These are phyloP conservation scores for Hirsutella thompsonii DNA, from an alignment of 2,329 filamentous ascomycete species.

Conservation along the genomic window DNA sequence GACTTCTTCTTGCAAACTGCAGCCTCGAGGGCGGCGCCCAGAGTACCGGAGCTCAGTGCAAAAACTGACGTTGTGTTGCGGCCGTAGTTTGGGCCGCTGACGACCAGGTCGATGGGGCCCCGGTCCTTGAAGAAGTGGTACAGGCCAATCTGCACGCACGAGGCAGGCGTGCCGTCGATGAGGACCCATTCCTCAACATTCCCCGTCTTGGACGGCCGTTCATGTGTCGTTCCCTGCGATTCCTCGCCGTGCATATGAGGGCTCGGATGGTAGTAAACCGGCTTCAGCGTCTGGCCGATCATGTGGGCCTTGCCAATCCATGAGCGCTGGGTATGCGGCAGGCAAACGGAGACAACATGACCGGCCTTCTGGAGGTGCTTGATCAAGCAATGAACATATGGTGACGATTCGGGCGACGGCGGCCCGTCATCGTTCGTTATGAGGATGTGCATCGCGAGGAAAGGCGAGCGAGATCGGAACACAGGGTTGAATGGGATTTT, in stretches of 20 bases:
- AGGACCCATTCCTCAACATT: conserved; percentile 67
- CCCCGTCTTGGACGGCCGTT: conserved; percentile 37
- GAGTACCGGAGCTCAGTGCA: conserved; percentile 62
- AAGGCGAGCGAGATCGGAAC: neutral
- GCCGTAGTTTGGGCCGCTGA: conserved; percentile 74
- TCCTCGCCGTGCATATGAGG: conserved; percentile 24
- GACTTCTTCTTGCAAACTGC: conserved; percentile 56
- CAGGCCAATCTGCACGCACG: conserved; percentile 70
- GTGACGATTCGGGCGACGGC: conserved; percentile 64
- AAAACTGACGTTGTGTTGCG: conserved; percentile 73
- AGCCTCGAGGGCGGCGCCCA: conserved; percentile 67
- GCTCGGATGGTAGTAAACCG: conserved; percentile 66
- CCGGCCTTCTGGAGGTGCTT: conserved; percentile 58
- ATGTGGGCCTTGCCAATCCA: conserved; percentile 99
- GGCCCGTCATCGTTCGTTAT: conserved; percentile 73
- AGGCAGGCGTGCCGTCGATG: conserved; percentile 69
- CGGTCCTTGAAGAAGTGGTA: conserved; percentile 66
- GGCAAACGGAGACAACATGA: conserved; percentile 80
- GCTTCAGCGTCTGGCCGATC: conserved; percentile 76
- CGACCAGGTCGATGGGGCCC: conserved; percentile 61
- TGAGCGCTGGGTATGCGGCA: conserved; percentile 83
- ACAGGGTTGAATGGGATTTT: neutral
- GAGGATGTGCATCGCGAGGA: conserved; percentile 46
- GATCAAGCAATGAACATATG: conserved; percentile 67
- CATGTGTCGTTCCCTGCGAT: conserved; percentile 52